Percentiles rank a stretch among this genome's conserved stretches.
Evolutionary conservation across 1,284 basidiomycete species (phyloP).

Genomic region (Ceratobasidium sp.): DNA sequence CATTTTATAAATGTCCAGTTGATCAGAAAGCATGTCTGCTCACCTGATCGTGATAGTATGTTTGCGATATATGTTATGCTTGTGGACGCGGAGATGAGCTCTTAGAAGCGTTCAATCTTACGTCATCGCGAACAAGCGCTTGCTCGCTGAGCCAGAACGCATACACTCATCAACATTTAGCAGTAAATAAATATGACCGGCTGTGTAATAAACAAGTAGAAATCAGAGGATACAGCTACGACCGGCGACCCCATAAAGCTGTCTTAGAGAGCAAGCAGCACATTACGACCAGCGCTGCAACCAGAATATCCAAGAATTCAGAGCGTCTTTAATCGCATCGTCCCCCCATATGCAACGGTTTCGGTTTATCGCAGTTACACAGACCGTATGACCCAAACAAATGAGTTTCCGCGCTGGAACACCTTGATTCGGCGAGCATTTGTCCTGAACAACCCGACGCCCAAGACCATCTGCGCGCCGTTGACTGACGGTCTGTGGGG

Average conservation of each 20-base stretch:
- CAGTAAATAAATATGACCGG: background rate
- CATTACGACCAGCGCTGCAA: background rate
- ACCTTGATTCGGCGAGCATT: background rate
- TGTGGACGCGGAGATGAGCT: background rate
- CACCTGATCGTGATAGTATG: background rate
- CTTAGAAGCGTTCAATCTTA: background rate
- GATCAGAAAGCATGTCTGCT: background rate
- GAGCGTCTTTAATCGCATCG: too few relatives aligned
- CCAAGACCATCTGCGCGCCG: background rate
- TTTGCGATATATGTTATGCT: background rate
- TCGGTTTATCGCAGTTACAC: background rate
- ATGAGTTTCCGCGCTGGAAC: constrained; percentile 16
- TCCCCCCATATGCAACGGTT: background rate
- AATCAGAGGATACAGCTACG: background rate
- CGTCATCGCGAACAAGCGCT: constrained; percentile 16
- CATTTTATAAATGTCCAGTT: background rate
- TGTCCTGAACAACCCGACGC: constrained; percentile 11
- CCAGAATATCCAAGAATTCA: background rate
- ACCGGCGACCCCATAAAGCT: background rate
- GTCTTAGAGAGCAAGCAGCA: background rate
- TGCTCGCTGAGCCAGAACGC: background rate
- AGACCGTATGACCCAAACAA: constrained; percentile 29
- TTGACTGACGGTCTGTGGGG: background rate
- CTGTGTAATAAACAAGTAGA: too few relatives aligned
- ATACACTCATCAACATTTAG: background rate